Base-by-base conservation (phyloP, 2,329 filamentous ascomycete genomes). In the Colletotrichum sp. region DNA sequence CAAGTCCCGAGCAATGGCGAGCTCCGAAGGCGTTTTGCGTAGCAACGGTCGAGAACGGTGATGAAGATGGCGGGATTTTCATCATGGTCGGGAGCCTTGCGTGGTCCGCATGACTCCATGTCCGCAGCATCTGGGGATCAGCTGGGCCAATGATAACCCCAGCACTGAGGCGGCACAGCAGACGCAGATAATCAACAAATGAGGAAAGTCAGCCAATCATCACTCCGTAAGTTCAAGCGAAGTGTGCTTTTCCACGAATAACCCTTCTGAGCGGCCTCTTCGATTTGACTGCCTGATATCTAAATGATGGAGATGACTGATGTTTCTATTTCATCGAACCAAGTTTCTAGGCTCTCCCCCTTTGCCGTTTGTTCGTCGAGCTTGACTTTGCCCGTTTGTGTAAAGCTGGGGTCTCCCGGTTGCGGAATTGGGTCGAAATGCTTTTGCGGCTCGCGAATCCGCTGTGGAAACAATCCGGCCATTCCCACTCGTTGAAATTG, bases 1-100 rank as follows among this genome's bases (percentile, higher is more conserved):
- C 16, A 43, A 5, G 8, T 3, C 16, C 4, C 38, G 2, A 43
- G 16, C 16, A 1, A 43, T 43, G 16, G 38, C 38, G 38, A 43
- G 18, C 38, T 18, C 0, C 4, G 5, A 2, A 3, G 16, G 36
- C 18, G 36, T 18, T 2, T 43, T n/a, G 4, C 36, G 1, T 43
- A 43, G 36, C 36, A 43, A 43, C 36, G 4, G 16, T n/a, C 36
- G 16, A 18, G 3, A 43, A 9, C 16, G 16, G 36, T 18, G 32
- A 13, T 34, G 36, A n/a, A 43, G 36, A 10, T 18, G 36, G 16
- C 8, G 16, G 36, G 36, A n/a, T 18, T n/a, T 43, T 18, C 8
- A n/a, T 43, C 36, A 2, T n/a, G 36, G 7, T 0, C 1, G 36
- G 36, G 36, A 43, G 36, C 36, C 36, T 43, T 43, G 4, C 16